Evolutionary conservation across 768 basidiomycete species (phyloP).

Genomic region (Termitomyces sp.): DNA sequence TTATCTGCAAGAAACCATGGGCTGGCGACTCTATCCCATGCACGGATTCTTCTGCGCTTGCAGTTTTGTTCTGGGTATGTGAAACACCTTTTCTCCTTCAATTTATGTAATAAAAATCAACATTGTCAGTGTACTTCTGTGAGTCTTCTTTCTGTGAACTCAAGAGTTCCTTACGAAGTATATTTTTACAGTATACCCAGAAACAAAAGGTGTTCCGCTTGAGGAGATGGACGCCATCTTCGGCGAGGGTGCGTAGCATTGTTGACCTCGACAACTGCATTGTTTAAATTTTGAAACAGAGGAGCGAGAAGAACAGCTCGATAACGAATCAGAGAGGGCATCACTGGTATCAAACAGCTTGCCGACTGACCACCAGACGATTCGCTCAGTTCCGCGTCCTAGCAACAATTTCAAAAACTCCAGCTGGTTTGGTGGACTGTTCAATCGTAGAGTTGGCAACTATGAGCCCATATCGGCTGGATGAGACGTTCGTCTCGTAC

Average conservation of each 20-base stretch:
- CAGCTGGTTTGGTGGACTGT: conserved; percentile 48
- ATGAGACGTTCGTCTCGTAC: not conserved
- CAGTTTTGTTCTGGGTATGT: conserved; percentile 74
- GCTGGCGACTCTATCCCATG: conserved; percentile 94
- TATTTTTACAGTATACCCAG: conserved; percentile 62
- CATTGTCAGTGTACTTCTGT: conserved; percentile 50
- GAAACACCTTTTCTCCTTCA: not conserved
- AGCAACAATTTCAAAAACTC: conserved; percentile 16
- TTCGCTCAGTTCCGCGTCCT: conserved; percentile 21
- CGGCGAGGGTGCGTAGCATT: conserved; percentile 61
- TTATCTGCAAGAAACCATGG: conserved; percentile 78
- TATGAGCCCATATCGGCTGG: conserved; percentile 24
- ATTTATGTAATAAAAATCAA: conserved; percentile 44
- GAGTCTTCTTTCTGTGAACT: not conserved
- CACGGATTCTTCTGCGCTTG: conserved; percentile 89
- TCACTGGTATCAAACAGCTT: conserved; percentile 42
- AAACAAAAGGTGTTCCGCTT: conserved; percentile 80
- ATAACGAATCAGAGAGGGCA: conserved; percentile 59
- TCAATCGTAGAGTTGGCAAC: conserved; percentile 29
- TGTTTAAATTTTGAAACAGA: conserved; percentile 10
- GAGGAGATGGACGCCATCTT: conserved; percentile 92
- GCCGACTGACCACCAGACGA: conserved; percentile 33
- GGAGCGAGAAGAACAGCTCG: conserved; percentile 52
- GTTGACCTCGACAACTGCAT: not conserved
- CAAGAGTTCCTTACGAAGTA: not conserved